phyloP scores from a whole-genome alignment of 164 flowering plant species.

The Chloranthus sessilifolius region DNA sequence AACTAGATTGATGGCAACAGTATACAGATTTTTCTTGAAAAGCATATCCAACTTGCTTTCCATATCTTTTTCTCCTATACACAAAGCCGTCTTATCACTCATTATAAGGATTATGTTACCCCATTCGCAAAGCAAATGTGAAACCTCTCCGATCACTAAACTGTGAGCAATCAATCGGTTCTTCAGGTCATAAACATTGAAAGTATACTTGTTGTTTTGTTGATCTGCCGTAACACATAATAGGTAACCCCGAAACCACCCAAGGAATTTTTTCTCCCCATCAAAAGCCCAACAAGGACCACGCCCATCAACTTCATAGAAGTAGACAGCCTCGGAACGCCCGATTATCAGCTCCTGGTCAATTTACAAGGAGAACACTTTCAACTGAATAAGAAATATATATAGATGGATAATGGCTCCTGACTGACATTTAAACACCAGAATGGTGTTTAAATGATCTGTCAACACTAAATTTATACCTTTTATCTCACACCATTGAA shows the following conservation, averaged over 20 bases:
- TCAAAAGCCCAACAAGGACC: slow-evolving; percentile 99
- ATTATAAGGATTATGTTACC: slow-evolving; percentile 84
- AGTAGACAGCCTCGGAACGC: slow-evolving; percentile 93
- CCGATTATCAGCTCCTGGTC: slow-evolving; percentile 85
- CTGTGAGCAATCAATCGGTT: slow-evolving; percentile 92
- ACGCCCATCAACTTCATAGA: slow-evolving; percentile 97
- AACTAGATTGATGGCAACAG: slow-evolving; percentile 95
- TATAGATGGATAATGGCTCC: too few relatives aligned
- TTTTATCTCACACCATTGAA: too few relatives aligned
- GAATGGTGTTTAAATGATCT: slow-evolving; percentile 1
- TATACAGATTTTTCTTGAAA: slow-evolving; percentile 90
- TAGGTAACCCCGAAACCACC: slow-evolving; percentile 98
- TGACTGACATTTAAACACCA: too few relatives aligned
- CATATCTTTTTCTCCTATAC: slow-evolving; percentile 96
- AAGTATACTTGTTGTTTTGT: slow-evolving; percentile 62
- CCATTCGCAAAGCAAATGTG: slow-evolving; percentile 97
- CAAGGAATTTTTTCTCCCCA: slow-evolving; percentile 88
- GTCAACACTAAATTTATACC: too few relatives aligned
- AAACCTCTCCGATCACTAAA: slow-evolving; percentile 67
- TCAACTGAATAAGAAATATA: background rate
- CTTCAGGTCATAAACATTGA: slow-evolving; percentile 91
- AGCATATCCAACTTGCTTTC: slow-evolving; percentile 99
- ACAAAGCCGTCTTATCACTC: slow-evolving; percentile 70
- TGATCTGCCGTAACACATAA: slow-evolving; percentile 85
- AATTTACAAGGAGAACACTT: slow-evolving; percentile 12